phyloP scores from a whole-genome alignment of 1,139 yeast genomes.

The Wickerhamomyces sp. region DNA sequence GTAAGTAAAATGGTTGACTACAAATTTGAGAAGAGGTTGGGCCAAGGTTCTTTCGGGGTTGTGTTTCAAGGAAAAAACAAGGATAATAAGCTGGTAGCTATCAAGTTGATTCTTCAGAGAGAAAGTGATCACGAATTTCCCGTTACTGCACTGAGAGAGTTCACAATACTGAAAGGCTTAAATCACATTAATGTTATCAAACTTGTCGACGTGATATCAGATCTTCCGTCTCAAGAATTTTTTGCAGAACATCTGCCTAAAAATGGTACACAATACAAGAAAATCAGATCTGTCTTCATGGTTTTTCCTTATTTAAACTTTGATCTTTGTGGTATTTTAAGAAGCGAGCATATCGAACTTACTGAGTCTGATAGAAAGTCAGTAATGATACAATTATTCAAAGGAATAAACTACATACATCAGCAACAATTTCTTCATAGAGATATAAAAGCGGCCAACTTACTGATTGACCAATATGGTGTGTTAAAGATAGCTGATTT shows the following conservation, averaged over 20 bases:
- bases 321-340: conserved; percentile 89
- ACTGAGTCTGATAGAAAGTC: conserved; percentile 73
- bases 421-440: conserved; percentile 69
- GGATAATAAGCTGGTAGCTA: conserved; percentile 61
- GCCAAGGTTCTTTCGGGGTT: conserved; percentile 92
- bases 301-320: conserved; percentile 93
- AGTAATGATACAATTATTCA: conserved; percentile 70
- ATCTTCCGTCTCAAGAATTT: conserved; percentile 36
- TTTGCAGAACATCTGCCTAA: conserved; percentile 1
- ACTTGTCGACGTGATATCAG: conserved; percentile 78
- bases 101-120: conserved; percentile 79
- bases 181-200: conserved; percentile 70
- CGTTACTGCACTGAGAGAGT: conserved; percentile 91
- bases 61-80: conserved; percentile 68
- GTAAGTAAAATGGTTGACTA: conserved; percentile 34
- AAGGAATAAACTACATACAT: conserved; percentile 82
- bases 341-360: conserved; percentile 68
- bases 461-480: conserved; percentile 74
- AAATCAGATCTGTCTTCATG: conserved; percentile 57
- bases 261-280: conserved; percentile 20
- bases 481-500: conserved; percentile 86
- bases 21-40: conserved; percentile 59
- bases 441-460: conserved; percentile 93
- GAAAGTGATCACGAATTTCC: conserved; percentile 92
- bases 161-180: conserved; percentile 71